Percentiles rank a stretch among this genome's conserved stretches.
These are phyloP conservation scores for Puccinia triticina DNA, from an alignment of 1,284 basidiomycete genomes.

Conservation along the genomic window DNA sequence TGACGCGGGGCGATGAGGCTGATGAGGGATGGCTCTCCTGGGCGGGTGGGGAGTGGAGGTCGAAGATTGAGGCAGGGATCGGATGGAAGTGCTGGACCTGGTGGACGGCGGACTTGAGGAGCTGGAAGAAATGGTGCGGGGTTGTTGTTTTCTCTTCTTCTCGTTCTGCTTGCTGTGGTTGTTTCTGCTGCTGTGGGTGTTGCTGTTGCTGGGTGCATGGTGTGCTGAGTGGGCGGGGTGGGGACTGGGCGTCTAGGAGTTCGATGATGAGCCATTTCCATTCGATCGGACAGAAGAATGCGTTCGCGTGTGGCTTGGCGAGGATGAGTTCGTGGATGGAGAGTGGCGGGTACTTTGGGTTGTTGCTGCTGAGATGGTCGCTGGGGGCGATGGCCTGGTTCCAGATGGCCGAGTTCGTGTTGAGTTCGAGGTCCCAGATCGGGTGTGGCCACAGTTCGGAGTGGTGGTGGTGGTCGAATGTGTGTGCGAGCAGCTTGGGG, in stretches of 20 bases:
- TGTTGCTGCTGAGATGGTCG: neutral
- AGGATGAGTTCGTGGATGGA: constrained; percentile 5
- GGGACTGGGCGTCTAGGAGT: constrained; percentile 1
- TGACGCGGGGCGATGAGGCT: neutral
- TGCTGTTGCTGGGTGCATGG: neutral
- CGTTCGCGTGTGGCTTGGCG: constrained; percentile 13
- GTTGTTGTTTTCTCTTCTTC: neutral
- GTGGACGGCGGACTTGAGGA: constrained; percentile 15
- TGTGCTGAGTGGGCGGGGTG: constrained; percentile 10
- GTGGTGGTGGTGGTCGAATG: constrained; percentile 1
- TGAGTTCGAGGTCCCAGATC: constrained; percentile 13
- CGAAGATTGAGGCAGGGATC: constrained; percentile 10
- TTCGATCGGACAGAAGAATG: constrained; percentile 45
- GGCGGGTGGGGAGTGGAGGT: neutral
- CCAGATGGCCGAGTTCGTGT: constrained; percentile 7
- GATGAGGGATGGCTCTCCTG: neutral
- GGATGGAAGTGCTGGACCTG: constrained; percentile 20
- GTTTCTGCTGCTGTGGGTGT: neutral
- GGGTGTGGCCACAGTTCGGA: constrained; percentile 26
- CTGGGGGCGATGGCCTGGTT: neutral
- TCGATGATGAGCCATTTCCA: constrained; percentile 39
- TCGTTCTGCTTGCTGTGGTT: neutral
- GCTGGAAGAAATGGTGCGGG: constrained; percentile 19
- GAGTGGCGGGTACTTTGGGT: constrained; percentile 23
- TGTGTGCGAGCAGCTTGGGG: constrained; percentile 14